A percentile compares a stretch with the other conserved stretches of the same genome.
Evolutionary conservation across 2,329 filamentous ascomycete genomes (phyloP).

Genomic region (Sarocladium strictum): DNA sequence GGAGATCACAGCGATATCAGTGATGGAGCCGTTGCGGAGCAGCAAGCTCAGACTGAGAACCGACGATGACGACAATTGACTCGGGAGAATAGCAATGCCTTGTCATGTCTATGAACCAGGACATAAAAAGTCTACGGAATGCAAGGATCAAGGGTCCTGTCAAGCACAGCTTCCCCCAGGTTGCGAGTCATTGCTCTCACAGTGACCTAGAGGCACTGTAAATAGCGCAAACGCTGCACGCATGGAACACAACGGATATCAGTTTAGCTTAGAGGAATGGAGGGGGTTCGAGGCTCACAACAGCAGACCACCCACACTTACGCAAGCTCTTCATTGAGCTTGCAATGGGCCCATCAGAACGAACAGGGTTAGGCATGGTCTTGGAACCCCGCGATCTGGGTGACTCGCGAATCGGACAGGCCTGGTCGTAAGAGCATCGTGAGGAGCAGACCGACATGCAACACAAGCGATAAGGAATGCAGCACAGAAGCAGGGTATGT

Average conservation of each 20-base stretch:
- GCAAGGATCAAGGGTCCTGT: neutral
- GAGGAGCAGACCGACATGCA: too few relatives aligned
- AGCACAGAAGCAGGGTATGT: too few relatives aligned
- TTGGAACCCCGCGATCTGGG: neutral
- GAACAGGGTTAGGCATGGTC: neutral
- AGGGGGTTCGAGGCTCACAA: neutral
- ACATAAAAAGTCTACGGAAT: neutral
- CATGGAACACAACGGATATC: neutral
- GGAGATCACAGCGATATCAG: too few relatives aligned
- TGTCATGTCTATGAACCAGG: too few relatives aligned
- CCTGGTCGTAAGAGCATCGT: neutral
- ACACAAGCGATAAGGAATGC: too few relatives aligned
- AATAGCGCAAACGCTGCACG: neutral
- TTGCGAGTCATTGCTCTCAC: neutral
- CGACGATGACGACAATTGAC: too few relatives aligned
- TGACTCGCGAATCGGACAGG: neutral
- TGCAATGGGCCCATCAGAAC: too few relatives aligned
- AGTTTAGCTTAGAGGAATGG: neutral
- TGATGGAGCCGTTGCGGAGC: too few relatives aligned
- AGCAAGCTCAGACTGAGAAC: too few relatives aligned
- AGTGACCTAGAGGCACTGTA: neutral
- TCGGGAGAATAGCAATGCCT: too few relatives aligned
- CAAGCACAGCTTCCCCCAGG: neutral
- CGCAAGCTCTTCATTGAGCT: neutral
- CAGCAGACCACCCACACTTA: neutral